Conservation (phyloP, 2,329 filamentous ascomycete species). For the Aspergillus ochraceoroseus region DNA sequence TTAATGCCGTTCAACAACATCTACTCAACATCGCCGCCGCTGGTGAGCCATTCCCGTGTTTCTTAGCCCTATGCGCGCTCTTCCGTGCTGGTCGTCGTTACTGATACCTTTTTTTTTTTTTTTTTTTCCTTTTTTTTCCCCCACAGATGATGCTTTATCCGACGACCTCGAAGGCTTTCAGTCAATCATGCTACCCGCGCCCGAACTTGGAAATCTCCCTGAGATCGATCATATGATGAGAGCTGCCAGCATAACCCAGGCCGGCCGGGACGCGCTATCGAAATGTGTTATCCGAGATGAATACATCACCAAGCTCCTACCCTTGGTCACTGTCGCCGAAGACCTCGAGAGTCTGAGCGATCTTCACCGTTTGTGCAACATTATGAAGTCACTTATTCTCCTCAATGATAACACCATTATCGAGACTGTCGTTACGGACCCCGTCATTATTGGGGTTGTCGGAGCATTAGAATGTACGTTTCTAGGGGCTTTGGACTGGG, state of each 20-base stretch:
- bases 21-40: slow-evolving; percentile 58
- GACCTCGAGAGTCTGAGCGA: slow-evolving; percentile 82
- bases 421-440: slow-evolving; percentile 85
- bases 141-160: slow-evolving; percentile 75
- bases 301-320: slow-evolving; percentile 81
- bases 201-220: slow-evolving; percentile 72
- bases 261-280: slow-evolving; percentile 76
- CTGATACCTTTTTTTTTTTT: slow-evolving; percentile 11
- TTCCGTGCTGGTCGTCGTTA: slow-evolving; percentile 25
- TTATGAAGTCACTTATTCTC: slow-evolving; percentile 93
- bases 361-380: slow-evolving; percentile 88
- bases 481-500: no score
- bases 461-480: slow-evolving; percentile 78
- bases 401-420: slow-evolving; percentile 94
- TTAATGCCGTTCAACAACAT: slow-evolving; percentile 76
- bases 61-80: neutral
- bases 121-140: slow-evolving; percentile 8
- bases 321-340: slow-evolving; percentile 81
- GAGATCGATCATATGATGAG: slow-evolving; percentile 85
- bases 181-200: slow-evolving; percentile 68
- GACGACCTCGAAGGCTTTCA: slow-evolving; percentile 77
- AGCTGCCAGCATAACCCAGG: slow-evolving; percentile 65
- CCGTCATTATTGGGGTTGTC: slow-evolving; percentile 84
- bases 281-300: slow-evolving; percentile 82
- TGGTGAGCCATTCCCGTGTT: slow-evolving; percentile 45